Evolutionary conservation across 257 asterid species (phyloP).

Genomic region (Vinca minor): DNA sequence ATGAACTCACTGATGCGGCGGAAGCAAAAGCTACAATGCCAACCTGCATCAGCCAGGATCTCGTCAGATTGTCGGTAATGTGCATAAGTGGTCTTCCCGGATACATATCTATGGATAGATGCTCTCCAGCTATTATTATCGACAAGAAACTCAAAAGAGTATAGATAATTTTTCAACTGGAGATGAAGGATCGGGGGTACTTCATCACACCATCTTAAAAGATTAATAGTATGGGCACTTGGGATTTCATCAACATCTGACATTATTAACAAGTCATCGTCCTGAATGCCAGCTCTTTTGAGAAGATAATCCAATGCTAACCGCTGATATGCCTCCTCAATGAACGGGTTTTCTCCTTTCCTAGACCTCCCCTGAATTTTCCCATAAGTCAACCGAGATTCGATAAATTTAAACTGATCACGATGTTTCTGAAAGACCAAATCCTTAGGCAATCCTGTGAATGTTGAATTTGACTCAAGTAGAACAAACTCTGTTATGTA

Average conservation of each 20-base stretch:
- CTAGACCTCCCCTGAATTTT: conserved; percentile 64
- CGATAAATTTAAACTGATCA: conserved; percentile 52
- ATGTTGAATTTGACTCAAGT: conserved; percentile 78
- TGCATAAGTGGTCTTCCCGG: conserved; percentile 75
- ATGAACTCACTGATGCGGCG: conserved; percentile 54
- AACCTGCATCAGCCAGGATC: conserved; percentile 63
- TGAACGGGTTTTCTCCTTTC: conserved; percentile 69
- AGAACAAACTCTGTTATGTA: conserved; percentile 62
- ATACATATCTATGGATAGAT: conserved; percentile 54
- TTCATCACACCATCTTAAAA: conserved; percentile 73
- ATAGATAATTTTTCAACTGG: conserved; percentile 61
- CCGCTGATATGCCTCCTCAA: conserved; percentile 82
- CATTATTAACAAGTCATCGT: conserved; percentile 70
- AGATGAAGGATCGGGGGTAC: conserved; percentile 69
- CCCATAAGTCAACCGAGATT: conserved; percentile 65
- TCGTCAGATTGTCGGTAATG: conserved; percentile 70
- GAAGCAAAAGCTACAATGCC: conserved; percentile 89
- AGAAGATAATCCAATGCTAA: conserved; percentile 74
- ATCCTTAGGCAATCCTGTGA: conserved; percentile 70
- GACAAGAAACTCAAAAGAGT: conserved; percentile 69
- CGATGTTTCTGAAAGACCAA: conserved; percentile 39
- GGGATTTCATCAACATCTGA: conserved; percentile 80
- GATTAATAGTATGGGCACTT: conserved; percentile 64
- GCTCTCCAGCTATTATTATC: conserved; percentile 82
- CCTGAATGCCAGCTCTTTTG: conserved; percentile 74